Evolutionary conservation across 352 stramenopile species (phyloP).

Genomic region (Phytophthora fragariae): DNA sequence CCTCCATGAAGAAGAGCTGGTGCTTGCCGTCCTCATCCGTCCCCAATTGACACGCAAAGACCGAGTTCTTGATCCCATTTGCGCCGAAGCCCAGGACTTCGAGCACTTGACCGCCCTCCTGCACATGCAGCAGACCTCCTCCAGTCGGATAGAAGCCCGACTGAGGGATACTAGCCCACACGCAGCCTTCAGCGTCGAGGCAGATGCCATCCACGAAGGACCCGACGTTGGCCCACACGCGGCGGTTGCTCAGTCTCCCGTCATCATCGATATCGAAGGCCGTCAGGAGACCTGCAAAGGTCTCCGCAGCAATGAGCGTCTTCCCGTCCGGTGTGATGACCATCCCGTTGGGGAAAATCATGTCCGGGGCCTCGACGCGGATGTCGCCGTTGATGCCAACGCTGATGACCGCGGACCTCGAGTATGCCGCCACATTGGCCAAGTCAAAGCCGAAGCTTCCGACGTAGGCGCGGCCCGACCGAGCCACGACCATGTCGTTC

Average conservation of each 20-base stretch:
- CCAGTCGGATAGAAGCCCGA: conserved; percentile 52
- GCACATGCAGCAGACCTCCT: conserved; percentile 55
- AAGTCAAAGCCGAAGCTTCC: conserved; percentile 70
- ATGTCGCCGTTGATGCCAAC: conserved; percentile 45
- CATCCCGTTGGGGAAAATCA: conserved; percentile 72
- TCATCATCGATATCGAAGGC: conserved; percentile 60
- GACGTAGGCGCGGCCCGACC: conserved; percentile 49
- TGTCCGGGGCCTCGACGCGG: conserved; percentile 51
- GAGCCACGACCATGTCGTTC: conserved; percentile 67
- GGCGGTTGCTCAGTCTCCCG: conserved; percentile 55
- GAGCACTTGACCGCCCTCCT: conserved; percentile 54
- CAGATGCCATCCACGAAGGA: conserved; percentile 62
- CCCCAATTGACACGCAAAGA: conserved; percentile 65
- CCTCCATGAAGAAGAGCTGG: conserved; percentile 64
- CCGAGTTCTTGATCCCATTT: conserved; percentile 54
- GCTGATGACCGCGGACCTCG: conserved; percentile 60
- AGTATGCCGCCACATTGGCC: conserved; percentile 33
- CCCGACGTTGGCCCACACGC: conserved; percentile 60
- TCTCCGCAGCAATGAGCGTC: conserved; percentile 71
- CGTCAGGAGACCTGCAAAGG: conserved; percentile 53
- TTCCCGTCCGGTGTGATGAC: conserved; percentile 76
- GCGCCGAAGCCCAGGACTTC: conserved; percentile 58
- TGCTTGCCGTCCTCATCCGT: conserved; percentile 55
- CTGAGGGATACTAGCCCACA: conserved; percentile 60
- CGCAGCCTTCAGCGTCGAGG: conserved; percentile 70